Base-by-base conservation (phyloP, 1,139 yeast species). In the Geotrichum phurueaensis region DNA sequence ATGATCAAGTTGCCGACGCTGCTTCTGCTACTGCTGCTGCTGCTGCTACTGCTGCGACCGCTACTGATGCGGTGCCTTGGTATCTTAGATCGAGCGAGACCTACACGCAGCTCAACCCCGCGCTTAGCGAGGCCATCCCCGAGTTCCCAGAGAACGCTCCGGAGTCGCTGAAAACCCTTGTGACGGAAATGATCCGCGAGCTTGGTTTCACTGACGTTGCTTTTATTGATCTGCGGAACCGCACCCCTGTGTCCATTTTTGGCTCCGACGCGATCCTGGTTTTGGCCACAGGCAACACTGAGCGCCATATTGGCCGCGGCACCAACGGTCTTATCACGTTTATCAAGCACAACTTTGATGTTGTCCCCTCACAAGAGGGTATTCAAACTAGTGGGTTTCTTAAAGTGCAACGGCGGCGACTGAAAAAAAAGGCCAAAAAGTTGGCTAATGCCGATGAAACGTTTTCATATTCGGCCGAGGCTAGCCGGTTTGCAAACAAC, bases 251-350 rank as follows among this genome's bases (percentile, higher is more conserved):
- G 2, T 76, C 78, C 9, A 76, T 80, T 0, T 68, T 74, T 49
- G 80, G 79, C 39, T 74, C 70, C 61, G 74, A 58, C 64, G 80
- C 67, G 67, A 79, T 62, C 67, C 82, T 87, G 76, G 74, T 91
- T 4, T 75, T 92, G 1, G 82, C 85, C n/a, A 81, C 95, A 0
- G 97, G 96, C 1, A 87, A 86, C 69, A 85, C 94, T 31, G 83
- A 84, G 52, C 85, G 83, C 64, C 98, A 92, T 73, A 76, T 90
- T 27, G 85, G 81, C 67, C 86, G 84, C 62, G 92, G 96, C 0
- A 84, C 89, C 1, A 75, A 77, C 22, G 86, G 85, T 66, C 74
- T 91, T 49, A 72, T 78, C 58, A 75, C 76, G 43, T 76, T 74
- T 67, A 64, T 84, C 48, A 85, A 85, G 66, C 73, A 75, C 13